Base-by-base conservation (phyloP, 192 early-diverging fungal genomes). In the Dimargaris xerosporica region DNA sequence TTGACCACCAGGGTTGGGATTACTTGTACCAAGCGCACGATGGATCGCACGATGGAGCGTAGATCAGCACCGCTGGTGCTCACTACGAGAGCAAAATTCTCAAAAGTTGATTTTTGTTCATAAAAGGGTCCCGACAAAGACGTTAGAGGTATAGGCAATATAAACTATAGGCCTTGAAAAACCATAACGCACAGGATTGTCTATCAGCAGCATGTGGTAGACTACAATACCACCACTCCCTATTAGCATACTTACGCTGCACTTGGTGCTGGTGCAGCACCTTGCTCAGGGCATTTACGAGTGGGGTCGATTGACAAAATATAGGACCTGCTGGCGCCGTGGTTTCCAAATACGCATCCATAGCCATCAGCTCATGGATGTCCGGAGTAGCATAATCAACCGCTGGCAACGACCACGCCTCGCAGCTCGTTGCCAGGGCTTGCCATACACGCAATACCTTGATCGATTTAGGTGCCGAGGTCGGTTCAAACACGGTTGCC, bases 401-500 rank as follows among this genome's bases (percentile, higher is more conserved):
- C 0, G 70, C 61, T 6, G 67, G 62, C 13, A 61, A 28, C 4
- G 66, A 26, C 2, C 50, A 53, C 1, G 45, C 39, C 0, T 56
- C 19, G 31, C 6, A 4, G 25, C 12, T 25, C 64, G 17, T 6
- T 62, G 42, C 0, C 63, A 63, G n/a, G 63, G 30, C 50, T 25
- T 69, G 29, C 11, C 51, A 29, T 11, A 46, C 28, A 1, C 64
- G 31, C 19, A 85, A 71, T 16, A 92, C 26, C 26, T 68, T 76
- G 2, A 73, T 64, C 29, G 85, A 82, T 64, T 98, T 98, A 9
- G 85, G 79, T 16, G 87, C 76, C 7, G 92, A 95, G 0, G 96
- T 98, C 0, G 96, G 93, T 61, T 98, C 96, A 69, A 93, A 95
- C 28, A 96, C 76, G 0, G 78, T 79, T 69, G 65, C 65, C 5